Evolutionary conservation across 768 basidiomycete genomes (phyloP).

Genomic region (Leccinum variicolor): DNA sequence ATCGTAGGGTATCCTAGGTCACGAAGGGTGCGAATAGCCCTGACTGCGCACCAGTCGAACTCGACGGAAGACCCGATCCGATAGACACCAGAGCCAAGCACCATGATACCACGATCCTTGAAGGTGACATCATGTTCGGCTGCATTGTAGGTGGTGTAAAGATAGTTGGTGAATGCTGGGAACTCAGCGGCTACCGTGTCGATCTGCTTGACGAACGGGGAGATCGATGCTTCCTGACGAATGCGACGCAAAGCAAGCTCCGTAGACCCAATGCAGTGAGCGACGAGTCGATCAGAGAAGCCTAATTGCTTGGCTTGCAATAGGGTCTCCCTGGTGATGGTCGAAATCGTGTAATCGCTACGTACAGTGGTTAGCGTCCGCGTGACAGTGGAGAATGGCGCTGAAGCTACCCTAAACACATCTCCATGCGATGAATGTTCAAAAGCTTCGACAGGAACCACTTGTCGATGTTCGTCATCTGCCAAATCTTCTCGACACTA

Average conservation of each 20-base stretch:
- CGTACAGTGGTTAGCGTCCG: constrained; percentile 1
- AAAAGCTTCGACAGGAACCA: constrained; percentile 95
- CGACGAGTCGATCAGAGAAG: constrained; percentile 92
- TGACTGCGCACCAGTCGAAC: constrained; percentile 99
- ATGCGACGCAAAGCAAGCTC: constrained; percentile 90
- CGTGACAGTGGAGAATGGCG: background rate
- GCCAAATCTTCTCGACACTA: constrained; percentile 93
- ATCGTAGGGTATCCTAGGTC: constrained; percentile 93
- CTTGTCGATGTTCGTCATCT: constrained; percentile 97
- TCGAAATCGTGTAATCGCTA: constrained; percentile 64
- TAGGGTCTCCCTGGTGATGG: constrained; percentile 59
- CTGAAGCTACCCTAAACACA: constrained; percentile 58
- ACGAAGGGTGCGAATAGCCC: constrained; percentile 92
- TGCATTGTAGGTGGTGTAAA: constrained; percentile 98
- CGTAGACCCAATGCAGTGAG: constrained; percentile 78
- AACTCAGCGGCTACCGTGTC: constrained; percentile 99
- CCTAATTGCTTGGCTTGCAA: constrained; percentile 90
- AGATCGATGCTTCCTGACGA: constrained; percentile 78
- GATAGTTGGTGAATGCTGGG: constrained; percentile 97
- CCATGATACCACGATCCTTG: constrained; percentile 92
- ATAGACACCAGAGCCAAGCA: constrained; percentile 97
- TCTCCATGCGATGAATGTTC: constrained; percentile 81
- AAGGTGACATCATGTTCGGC: constrained; percentile 89
- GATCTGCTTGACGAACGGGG: constrained; percentile 96
- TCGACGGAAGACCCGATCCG: constrained; percentile 99